phyloP scores from a whole-genome alignment of 2,329 filamentous ascomycete species.

The Botrytis medusae region DNA sequence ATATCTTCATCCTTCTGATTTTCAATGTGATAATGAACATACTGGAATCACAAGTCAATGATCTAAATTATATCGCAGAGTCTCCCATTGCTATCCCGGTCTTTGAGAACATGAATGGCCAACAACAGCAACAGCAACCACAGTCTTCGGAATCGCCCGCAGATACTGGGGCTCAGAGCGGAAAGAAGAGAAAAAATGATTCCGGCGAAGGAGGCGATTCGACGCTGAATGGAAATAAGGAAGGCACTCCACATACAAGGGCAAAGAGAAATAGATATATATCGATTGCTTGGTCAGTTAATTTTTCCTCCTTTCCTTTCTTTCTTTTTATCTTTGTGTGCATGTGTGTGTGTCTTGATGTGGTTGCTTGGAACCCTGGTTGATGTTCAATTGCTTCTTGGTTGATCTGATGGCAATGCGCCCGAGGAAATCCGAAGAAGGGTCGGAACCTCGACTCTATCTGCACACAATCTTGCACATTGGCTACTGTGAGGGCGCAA shows the following conservation, averaged over 20 bases:
- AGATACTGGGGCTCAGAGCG: constrained; percentile 33
- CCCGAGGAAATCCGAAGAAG: neutral
- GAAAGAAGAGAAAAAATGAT: constrained; percentile 39
- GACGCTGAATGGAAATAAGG: constrained; percentile 19
- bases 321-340: neutral
- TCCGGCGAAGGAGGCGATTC: constrained; percentile 24
- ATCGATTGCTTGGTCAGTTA: constrained; percentile 40
- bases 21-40: constrained; percentile 40
- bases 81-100: constrained; percentile 33
- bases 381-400: neutral
- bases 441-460: no score
- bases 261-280: constrained; percentile 42
- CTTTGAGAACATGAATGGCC: constrained; percentile 33
- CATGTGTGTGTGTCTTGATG: neutral
- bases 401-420: neutral
- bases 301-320: neutral
- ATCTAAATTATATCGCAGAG: constrained; percentile 38
- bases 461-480: neutral
- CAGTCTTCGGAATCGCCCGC: constrained; percentile 38
- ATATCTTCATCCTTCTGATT: neutral
- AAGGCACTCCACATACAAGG: constrained; percentile 35
- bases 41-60: constrained; percentile 39
- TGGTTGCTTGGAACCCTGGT: neutral
- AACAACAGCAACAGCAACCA: constrained; percentile 21
- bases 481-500: neutral